These are phyloP conservation scores for Sporothrix sp. DNA, from an alignment of 2,329 filamentous ascomycete species.

Conservation along the genomic window DNA sequence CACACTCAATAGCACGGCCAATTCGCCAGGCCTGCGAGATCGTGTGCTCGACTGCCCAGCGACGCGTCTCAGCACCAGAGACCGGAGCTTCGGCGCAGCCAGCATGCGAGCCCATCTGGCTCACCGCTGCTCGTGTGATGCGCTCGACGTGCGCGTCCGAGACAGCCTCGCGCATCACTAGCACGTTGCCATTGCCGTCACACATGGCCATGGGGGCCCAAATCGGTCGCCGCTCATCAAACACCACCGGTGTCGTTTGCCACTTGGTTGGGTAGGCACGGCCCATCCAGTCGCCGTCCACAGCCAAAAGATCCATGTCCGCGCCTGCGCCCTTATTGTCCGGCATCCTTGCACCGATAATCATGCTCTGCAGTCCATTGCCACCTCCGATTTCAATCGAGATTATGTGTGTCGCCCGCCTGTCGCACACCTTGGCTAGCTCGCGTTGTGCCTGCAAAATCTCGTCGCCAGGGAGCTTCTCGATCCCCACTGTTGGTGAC, in stretches of 20 bases:
- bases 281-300: conserved; percentile 50
- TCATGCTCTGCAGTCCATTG: conserved; percentile 51
- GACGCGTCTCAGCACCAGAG: conserved; percentile 37
- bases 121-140: conserved; percentile 41
- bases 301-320: conserved; percentile 40
- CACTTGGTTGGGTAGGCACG: conserved; percentile 45
- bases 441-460: conserved; percentile 41
- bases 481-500: conserved; percentile 50
- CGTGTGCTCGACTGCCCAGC: conserved; percentile 42
- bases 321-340: too few relatives aligned
- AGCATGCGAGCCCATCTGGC: conserved; percentile 45
- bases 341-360: conserved; percentile 47
- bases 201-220: conserved; percentile 38
- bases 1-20: conserved; percentile 47
- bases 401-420: conserved; percentile 39
- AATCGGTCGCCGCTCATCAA: conserved; percentile 37
- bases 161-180: conserved; percentile 38
- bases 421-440: conserved; percentile 41
- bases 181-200: conserved; percentile 43
- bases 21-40: conserved; percentile 49
- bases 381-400: conserved; percentile 57
- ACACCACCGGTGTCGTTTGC: conserved; percentile 34
- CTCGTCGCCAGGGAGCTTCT: conserved; percentile 50
- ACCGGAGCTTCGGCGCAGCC: conserved; percentile 40
- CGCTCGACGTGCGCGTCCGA: conserved; percentile 40